These are phyloP conservation scores for Lasiodiplodia citricola DNA, from an alignment of 2,329 filamentous ascomycete genomes.

Conservation along the genomic window DNA sequence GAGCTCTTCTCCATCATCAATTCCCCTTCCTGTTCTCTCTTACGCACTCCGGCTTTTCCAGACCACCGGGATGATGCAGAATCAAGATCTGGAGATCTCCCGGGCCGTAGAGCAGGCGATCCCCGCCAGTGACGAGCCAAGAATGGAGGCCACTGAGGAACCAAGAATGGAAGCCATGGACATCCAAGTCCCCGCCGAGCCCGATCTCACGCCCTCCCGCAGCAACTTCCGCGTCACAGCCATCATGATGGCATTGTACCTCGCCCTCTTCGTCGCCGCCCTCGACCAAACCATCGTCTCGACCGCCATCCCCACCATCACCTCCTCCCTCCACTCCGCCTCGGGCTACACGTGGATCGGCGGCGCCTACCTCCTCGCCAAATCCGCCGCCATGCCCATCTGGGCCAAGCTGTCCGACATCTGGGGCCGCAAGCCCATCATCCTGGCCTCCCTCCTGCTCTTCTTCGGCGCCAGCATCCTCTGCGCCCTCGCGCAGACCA, in stretches of 20 bases:
- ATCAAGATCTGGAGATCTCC: neutral
- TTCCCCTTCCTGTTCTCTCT: neutral
- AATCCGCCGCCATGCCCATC: slow-evolving; percentile 69
- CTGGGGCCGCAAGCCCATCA: slow-evolving; percentile 62
- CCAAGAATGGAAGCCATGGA: neutral
- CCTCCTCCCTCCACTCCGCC: slow-evolving; percentile 66
- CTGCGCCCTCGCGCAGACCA: slow-evolving; percentile 54
- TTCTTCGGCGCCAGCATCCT: slow-evolving; percentile 59
- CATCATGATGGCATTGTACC: slow-evolving; percentile 15
- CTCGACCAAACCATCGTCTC: slow-evolving; percentile 64
- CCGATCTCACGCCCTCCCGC: neutral
- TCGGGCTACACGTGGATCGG: slow-evolving; percentile 81
- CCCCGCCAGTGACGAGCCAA: neutral
- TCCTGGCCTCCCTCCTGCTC: slow-evolving; percentile 53
- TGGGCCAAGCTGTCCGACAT: slow-evolving; percentile 70
- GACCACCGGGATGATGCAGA: neutral
- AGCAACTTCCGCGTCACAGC: neutral
- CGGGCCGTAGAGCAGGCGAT: neutral
- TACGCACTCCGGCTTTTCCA: too few species aligned
- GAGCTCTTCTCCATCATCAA: neutral
- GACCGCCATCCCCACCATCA: slow-evolving; percentile 70
- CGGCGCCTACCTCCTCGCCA: slow-evolving; percentile 72
- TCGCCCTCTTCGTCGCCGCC: slow-evolving; percentile 49
- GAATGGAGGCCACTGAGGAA: neutral
- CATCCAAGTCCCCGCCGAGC: neutral